Percentiles rank a stretch among this genome's conserved stretches.
Conservation (phyloP, 1,284 basidiomycete species). For the Puccinia brachypodii region DNA sequence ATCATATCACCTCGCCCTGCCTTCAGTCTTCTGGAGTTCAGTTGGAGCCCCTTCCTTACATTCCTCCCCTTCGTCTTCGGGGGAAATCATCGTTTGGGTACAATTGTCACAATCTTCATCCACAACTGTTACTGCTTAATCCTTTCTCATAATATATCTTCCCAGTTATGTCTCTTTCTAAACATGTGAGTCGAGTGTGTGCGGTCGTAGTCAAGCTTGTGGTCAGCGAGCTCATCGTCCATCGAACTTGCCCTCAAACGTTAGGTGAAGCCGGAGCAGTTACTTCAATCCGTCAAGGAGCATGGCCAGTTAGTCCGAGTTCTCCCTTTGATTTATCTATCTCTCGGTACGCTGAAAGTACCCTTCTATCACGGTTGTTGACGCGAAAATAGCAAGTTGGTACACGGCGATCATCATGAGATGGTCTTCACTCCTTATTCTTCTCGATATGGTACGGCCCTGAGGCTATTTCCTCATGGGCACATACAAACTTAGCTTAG, state of each 20-base stretch:
- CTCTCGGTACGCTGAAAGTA: not conserved
- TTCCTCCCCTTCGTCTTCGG: not conserved
- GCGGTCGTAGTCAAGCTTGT: not conserved
- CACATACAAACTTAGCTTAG: constrained; percentile 55
- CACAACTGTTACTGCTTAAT: no score
- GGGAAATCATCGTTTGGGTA: not conserved
- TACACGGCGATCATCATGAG: not conserved
- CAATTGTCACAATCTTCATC: not conserved
- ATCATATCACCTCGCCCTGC: no score
- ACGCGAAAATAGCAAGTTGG: not conserved
- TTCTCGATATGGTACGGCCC: constrained; percentile 51
- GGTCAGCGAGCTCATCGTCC: not conserved
- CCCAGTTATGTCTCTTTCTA: constrained; percentile 13
- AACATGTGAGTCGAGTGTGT: not conserved
- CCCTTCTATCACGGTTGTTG: not conserved
- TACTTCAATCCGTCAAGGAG: constrained; percentile 39
- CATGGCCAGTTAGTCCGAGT: constrained; percentile 21
- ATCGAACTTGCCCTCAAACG: constrained; percentile 28
- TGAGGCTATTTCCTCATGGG: constrained; percentile 28
- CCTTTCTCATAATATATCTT: not conserved
- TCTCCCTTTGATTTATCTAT: not conserved
- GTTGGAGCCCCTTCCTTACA: not conserved
- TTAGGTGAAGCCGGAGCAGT: constrained; percentile 53
- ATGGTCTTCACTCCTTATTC: not conserved
- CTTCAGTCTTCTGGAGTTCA: not conserved